Conservation (phyloP, 1,139 yeast species). For the Scheffersomyces parashehatae region DNA sequence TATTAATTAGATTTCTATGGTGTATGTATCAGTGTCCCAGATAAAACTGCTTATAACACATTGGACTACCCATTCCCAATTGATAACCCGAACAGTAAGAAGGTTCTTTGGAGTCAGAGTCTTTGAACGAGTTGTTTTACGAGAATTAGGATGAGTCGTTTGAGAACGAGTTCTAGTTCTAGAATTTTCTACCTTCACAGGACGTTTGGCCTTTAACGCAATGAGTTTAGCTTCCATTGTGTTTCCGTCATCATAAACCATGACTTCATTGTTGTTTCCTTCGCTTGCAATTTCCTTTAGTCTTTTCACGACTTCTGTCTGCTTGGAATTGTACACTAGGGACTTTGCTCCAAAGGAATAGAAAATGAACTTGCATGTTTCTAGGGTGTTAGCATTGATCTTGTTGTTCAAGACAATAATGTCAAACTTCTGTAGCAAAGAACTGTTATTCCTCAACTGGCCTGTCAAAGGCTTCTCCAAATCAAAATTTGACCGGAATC, state of each 20-base stretch:
- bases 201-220: slow-evolving; percentile 1
- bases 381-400: slow-evolving; percentile 26
- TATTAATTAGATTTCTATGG: neutral
- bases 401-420: slow-evolving; percentile 31
- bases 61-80: slow-evolving; percentile 80
- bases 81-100: slow-evolving; percentile 28
- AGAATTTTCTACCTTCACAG: neutral
- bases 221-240: slow-evolving; percentile 3
- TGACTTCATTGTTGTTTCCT: slow-evolving; percentile 8
- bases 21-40: neutral
- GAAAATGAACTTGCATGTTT: slow-evolving; percentile 46
- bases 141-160: neutral
- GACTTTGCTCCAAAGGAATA: slow-evolving; percentile 47
- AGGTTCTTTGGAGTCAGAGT: slow-evolving; percentile 3
- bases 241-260: slow-evolving; percentile 29
- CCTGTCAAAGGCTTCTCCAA: slow-evolving; percentile 21
- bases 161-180: neutral
- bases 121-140: neutral
- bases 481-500: slow-evolving; percentile 35
- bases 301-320: slow-evolving; percentile 7
- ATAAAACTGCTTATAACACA: slow-evolving; percentile 55
- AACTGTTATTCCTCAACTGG: slow-evolving; percentile 42
- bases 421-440: slow-evolving; percentile 28
- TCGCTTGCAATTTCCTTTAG: slow-evolving; percentile 1
- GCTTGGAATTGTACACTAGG: slow-evolving; percentile 14